Base-by-base conservation (phyloP, 257 asterid species). In the Solanum medicagineum region DNA sequence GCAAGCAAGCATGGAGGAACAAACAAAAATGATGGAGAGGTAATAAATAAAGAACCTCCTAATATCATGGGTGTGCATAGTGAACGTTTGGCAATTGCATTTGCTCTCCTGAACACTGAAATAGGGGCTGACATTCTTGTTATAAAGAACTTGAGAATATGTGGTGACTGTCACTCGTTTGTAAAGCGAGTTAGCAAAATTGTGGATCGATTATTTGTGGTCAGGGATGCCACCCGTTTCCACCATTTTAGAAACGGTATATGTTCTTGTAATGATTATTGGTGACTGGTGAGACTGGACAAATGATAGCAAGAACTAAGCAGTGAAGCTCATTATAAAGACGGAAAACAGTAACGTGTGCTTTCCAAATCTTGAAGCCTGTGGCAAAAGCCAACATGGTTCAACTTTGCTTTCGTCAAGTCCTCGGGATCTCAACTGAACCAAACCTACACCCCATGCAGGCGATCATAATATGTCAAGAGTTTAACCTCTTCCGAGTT, bases 241-340 rank as follows among this genome's bases (percentile, higher is more conserved):
- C 98, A 95, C 88, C 99, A 95, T 90, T 96, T 95, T 82, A 85
- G 65, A 51, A 89, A 71, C 2, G 99, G 98, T 42, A 71, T 90
- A 66, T 96, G 99, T 90, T 96, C 99, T 79, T 96, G 99, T 85
- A 91, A 93, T 29, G 99, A 96, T 83, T 96, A 92, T 85, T 96
- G 99, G 63, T 60, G 80, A 81, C 87, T 94, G 98, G 24, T 53
- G 63, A 62, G 16, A 62, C 49, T 85, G 74, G 20, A 51, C 24
- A 47, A 74, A 24, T 24, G 82, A 8, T 49, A 47, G 14, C 82
- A 49, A 75, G 62, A 51, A 49, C 22, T 74, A 2, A 4, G 10
- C 82, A 49, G 45, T 49, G 62, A 49, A 14, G 45, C 42, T 47
- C 59, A n/a, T 47, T 47, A 22, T 11, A 75, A 26, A 75, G 82